phyloP scores from a whole-genome alignment of 257 asterid genomes.

The Plectranthus barbatus region DNA sequence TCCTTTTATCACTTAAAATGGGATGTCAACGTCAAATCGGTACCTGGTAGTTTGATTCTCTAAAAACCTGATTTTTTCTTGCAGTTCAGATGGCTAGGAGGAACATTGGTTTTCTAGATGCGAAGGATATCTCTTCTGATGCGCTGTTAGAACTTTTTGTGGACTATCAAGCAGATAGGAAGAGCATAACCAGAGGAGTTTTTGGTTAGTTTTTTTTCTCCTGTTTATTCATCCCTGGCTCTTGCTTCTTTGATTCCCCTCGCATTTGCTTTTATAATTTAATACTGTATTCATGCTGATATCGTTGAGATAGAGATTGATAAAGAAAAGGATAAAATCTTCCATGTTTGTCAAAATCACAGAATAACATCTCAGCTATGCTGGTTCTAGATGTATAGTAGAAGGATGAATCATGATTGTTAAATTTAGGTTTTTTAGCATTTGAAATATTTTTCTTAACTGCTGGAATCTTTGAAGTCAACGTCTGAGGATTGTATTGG shows the following conservation, averaged over 20 bases:
- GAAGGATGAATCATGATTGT: background rate
- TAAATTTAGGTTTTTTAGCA: background rate
- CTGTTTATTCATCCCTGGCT: background rate
- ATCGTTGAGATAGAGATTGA: background rate
- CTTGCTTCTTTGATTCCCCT: background rate
- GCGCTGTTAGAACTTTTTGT: slow-evolving; percentile 47
- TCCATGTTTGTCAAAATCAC: background rate
- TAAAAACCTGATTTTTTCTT: slow-evolving; percentile 55
- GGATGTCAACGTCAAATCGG: background rate
- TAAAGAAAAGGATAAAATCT: no score
- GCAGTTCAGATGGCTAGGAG: slow-evolving; percentile 96
- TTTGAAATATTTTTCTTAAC: background rate
- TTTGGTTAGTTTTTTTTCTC: slow-evolving; percentile 49
- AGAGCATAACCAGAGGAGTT: slow-evolving; percentile 71
- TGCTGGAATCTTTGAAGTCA: background rate
- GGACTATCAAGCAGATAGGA: slow-evolving; percentile 62
- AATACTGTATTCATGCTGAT: background rate
- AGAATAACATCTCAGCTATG: background rate
- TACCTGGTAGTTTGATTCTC: slow-evolving; percentile 22
- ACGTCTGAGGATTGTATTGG: no score
- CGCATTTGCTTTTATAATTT: background rate
- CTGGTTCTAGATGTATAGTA: background rate
- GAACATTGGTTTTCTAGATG: slow-evolving; percentile 80
- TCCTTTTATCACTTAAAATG: background rate
- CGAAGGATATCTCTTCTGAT: slow-evolving; percentile 53